Conservation (phyloP, 2,329 filamentous ascomycete genomes). For the Fusarium sulawesiense region DNA sequence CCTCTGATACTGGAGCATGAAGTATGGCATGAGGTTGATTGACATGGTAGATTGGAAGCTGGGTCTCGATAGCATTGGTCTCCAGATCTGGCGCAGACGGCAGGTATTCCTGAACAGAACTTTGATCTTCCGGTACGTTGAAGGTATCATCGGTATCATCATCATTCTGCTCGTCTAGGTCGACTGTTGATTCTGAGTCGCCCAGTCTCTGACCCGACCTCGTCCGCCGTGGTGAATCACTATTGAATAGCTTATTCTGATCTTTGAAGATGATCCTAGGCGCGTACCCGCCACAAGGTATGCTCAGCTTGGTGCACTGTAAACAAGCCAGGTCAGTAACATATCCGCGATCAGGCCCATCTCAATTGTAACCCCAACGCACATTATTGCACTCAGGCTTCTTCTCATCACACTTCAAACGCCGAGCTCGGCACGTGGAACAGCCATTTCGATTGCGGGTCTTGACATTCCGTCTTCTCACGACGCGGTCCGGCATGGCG, state of each 20-base stretch:
- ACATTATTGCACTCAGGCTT: slow-evolving; percentile 30
- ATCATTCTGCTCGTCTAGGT: background rate
- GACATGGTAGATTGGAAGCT: background rate
- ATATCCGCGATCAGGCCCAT: too few species aligned
- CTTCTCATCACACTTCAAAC: slow-evolving; percentile 23
- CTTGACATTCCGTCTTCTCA: slow-evolving; percentile 18
- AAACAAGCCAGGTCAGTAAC: background rate
- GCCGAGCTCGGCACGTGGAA: slow-evolving; percentile 26
- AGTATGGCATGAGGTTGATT: background rate
- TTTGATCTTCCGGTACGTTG: background rate
- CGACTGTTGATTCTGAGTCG: background rate
- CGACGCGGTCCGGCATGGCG: slow-evolving; percentile 12
- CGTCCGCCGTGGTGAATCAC: background rate
- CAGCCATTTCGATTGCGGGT: slow-evolving; percentile 27
- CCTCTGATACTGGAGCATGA: background rate
- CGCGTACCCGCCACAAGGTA: slow-evolving; percentile 30
- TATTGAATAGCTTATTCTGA: slow-evolving; percentile 22
- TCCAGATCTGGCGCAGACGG: background rate
- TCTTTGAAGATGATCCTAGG: slow-evolving; percentile 30
- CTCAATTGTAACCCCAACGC: background rate
- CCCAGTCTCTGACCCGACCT: background rate
- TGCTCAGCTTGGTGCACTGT: slow-evolving; percentile 14
- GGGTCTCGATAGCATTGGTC: background rate
- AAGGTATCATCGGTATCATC: background rate
- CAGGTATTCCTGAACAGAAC: background rate